Conservation (phyloP, 495 filamentous ascomycete genomes). For the Sporormia fimetaria region DNA sequence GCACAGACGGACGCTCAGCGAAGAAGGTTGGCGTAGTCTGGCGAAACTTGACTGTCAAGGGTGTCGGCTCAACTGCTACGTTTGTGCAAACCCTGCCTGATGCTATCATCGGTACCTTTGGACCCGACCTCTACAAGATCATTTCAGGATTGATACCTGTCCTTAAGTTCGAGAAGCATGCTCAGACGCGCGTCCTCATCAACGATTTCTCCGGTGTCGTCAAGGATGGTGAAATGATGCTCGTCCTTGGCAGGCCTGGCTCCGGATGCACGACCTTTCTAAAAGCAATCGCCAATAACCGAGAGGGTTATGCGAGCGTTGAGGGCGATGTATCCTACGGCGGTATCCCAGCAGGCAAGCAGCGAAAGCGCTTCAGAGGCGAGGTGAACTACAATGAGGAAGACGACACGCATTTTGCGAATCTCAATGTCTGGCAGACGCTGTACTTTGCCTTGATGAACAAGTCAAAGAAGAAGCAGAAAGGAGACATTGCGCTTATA, state of each 20-base stretch:
- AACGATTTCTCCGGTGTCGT: conserved; percentile 71
- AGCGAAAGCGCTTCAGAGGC: conserved; percentile 57
- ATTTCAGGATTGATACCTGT: conserved; percentile 52
- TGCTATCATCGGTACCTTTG: conserved; percentile 72
- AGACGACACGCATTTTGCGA: conserved; percentile 70
- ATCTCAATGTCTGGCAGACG: conserved; percentile 69
- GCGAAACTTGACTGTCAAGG: conserved; percentile 67
- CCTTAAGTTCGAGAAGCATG: conserved; percentile 43
- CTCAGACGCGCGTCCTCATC: conserved; percentile 49
- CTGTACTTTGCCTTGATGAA: conserved; percentile 72
- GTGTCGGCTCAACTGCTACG: conserved; percentile 51
- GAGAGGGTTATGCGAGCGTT: conserved; percentile 52
- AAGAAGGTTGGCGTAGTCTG: conserved; percentile 83
- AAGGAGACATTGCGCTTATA: conserved; percentile 54
- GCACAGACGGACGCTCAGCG: conserved; percentile 55
- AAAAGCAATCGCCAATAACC: conserved; percentile 63
- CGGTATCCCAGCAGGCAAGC: conserved; percentile 59
- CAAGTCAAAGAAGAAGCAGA: conserved; percentile 67
- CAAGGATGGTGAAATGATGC: conserved; percentile 71
- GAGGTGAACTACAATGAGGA: conserved; percentile 78
- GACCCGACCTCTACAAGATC: conserved; percentile 67
- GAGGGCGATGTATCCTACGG: conserved; percentile 65
- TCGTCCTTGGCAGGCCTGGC: conserved; percentile 71
- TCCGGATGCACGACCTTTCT: conserved; percentile 74
- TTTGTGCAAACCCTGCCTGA: conserved; percentile 67